phyloP scores from a whole-genome alignment of 441 rosid species.

The Arabidopsis hybrid region DNA sequence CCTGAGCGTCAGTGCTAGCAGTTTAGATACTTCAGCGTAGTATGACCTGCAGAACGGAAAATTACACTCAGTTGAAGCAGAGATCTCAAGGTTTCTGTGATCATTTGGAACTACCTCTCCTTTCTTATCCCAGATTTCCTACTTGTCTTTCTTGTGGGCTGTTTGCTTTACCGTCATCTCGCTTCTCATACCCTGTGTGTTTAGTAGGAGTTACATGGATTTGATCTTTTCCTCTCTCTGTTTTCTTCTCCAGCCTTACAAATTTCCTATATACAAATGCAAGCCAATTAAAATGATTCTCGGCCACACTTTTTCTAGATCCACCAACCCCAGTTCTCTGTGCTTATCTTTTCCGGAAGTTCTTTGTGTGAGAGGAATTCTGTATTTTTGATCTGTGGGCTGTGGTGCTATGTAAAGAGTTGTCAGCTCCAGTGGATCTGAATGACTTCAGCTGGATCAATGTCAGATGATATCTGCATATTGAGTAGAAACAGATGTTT shows the following conservation, averaged over 20 bases:
- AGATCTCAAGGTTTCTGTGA: slow-evolving; percentile 3
- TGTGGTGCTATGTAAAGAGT: slow-evolving; percentile 40
- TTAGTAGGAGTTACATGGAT: slow-evolving; percentile 17
- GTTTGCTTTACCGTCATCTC: slow-evolving; percentile 16
- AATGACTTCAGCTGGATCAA: slow-evolving; percentile 37
- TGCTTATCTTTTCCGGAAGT: slow-evolving; percentile 24
- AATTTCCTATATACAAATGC: slow-evolving; percentile 6
- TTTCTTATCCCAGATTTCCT: neutral
- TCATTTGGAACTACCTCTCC: slow-evolving; percentile 18
- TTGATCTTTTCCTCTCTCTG: slow-evolving; percentile 25
- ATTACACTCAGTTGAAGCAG: slow-evolving; percentile 30
- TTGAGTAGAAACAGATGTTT: slow-evolving; percentile 36
- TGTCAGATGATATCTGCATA: slow-evolving; percentile 33
- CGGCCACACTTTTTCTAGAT: neutral
- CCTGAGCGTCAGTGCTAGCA: slow-evolving; percentile 15
- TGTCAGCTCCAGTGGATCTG: slow-evolving; percentile 37
- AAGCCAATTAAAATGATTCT: neutral
- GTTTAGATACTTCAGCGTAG: slow-evolving; percentile 32
- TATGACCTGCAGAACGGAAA: slow-evolving; percentile 26
- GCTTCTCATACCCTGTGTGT: slow-evolving; percentile 12
- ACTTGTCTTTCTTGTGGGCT: slow-evolving; percentile 26
- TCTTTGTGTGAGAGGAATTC: slow-evolving; percentile 29
- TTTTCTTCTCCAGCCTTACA: slow-evolving; percentile 32
- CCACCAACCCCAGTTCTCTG: slow-evolving; percentile 14
- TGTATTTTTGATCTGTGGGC: slow-evolving; percentile 43